Base-by-base conservation (phyloP, 2,329 filamentous ascomycete genomes). In the Apiospora marii region DNA sequence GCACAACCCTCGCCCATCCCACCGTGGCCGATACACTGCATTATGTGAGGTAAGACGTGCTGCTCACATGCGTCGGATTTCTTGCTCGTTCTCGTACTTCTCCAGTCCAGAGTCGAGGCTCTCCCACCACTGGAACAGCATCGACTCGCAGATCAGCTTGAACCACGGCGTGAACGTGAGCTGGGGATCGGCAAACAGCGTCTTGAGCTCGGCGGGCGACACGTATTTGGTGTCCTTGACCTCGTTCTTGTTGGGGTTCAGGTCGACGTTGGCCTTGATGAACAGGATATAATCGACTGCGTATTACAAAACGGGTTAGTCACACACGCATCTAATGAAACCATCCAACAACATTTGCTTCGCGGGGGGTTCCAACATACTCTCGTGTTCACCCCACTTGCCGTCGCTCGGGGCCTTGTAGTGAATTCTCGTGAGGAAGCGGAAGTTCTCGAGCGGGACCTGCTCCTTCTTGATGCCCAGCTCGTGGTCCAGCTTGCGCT, bases 361-460 rank as follows among this genome's bases (percentile, higher is more conserved):
- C 7, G 34, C 44, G 72, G 10, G 30, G n/a, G 46, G 41, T 30
- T 30, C 3, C 14, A 48, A 86, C 93, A 85, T 87, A 97, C 95
- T 95, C 87, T 99, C 96, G 82, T 99, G 96, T 86, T 99, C 96
- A 78, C 96, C 96, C 96, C 96, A 99, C 86, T 97, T 96, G 72
- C 96, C 96, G 80, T 98, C 93, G 82, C 95, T 98, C 4, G 96
- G 94, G 24, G 96, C 96, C 86, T 96, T 96, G 87, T 99, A 99
- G 86, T 99, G 96, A 82, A 99, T 99, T 81, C 96, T 89, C 3
- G 96, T 98, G 77, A 99, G 88, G 85, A 98, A 99, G 77, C 92
- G 91, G 85, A 99, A 98, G 76, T 97, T 89, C 64, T 98, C 94
- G 53, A 98, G 85, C 10, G 96, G 96, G 27, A 99, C 95, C 85